Evolutionary conservation across 495 filamentous ascomycete genomes (phyloP).

Genomic region (Thermochaetoides thermophila): DNA sequence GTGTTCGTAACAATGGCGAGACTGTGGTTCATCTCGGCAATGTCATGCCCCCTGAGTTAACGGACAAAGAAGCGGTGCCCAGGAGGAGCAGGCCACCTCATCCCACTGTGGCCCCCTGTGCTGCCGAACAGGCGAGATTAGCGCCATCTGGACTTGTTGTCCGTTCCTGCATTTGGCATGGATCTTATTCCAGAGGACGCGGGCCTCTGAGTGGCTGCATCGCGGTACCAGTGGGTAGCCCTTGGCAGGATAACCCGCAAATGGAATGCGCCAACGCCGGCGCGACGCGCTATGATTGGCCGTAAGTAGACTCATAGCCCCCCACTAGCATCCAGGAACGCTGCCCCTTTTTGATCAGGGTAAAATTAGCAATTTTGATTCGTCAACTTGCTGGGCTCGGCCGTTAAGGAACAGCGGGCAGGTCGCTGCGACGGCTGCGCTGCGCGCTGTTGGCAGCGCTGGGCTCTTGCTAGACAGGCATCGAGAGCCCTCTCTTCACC

Average conservation of each 20-base stretch:
- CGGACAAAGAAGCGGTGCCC: no score
- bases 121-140: conserved; percentile 13
- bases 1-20: no score
- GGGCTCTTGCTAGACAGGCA: no score
- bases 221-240: conserved; percentile 2
- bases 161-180: conserved; percentile 12
- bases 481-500: no score
- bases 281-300: conserved; percentile 2
- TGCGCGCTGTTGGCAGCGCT: no score
- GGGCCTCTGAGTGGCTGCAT: conserved; percentile 4
- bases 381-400: no score
- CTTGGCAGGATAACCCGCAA: conserved; percentile 1
- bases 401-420: no score
- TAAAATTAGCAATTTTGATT: conserved; percentile 25
- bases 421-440: no score
- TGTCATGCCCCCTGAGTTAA: no score
- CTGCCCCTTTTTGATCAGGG: conserved; percentile 18
- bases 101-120: not conserved
- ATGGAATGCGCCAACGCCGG: conserved; percentile 6
- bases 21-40: no score
- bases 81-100: not conserved
- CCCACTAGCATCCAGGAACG: conserved; percentile 1
- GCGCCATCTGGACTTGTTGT: conserved; percentile 11
- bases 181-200: not conserved
- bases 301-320: no score